These are phyloP conservation scores for Zoysia japonica DNA, from an alignment of 176 grass and related monocot species.

Conservation along the genomic window DNA sequence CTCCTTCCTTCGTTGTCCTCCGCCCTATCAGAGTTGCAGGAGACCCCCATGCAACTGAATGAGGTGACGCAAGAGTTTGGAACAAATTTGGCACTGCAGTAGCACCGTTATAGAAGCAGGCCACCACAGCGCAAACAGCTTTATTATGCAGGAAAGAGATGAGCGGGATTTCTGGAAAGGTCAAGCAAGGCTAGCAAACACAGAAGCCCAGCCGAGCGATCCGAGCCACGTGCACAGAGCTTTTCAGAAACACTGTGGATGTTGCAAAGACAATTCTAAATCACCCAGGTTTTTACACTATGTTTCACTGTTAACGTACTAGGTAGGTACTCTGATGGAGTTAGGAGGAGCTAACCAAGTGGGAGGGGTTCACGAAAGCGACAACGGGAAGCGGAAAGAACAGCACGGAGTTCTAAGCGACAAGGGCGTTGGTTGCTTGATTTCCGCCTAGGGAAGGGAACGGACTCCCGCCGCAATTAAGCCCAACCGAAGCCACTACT, in stretches of 20 bases:
- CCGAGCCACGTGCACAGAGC: too few species aligned
- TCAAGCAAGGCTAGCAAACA: too few species aligned
- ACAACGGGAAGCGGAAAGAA: constrained; percentile 27
- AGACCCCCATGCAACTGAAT: too few species aligned
- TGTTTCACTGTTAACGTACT: too few species aligned
- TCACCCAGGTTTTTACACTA: too few species aligned
- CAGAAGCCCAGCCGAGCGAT: too few species aligned
- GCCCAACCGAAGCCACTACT: constrained; percentile 16
- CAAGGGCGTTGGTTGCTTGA: not conserved
- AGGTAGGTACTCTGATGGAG: too few species aligned
- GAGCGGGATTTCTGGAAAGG: too few species aligned
- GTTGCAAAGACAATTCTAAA: too few species aligned
- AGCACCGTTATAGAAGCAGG: constrained; percentile 38
- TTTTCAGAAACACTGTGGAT: too few species aligned
- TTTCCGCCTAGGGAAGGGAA: not conserved
- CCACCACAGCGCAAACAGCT: not conserved
- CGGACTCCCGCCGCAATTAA: constrained; percentile 35
- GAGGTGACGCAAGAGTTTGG: not conserved
- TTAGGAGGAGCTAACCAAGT: not conserved
- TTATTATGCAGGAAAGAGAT: too few species aligned
- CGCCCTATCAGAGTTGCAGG: not conserved
- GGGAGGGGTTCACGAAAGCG: not conserved
- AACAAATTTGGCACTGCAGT: not conserved
- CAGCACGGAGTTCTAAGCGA: constrained; percentile 23
- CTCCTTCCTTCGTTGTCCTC: too few species aligned